These are phyloP conservation scores for Gastrolobium villosum DNA, from an alignment of 306 rosid species.

Conservation along the genomic window DNA sequence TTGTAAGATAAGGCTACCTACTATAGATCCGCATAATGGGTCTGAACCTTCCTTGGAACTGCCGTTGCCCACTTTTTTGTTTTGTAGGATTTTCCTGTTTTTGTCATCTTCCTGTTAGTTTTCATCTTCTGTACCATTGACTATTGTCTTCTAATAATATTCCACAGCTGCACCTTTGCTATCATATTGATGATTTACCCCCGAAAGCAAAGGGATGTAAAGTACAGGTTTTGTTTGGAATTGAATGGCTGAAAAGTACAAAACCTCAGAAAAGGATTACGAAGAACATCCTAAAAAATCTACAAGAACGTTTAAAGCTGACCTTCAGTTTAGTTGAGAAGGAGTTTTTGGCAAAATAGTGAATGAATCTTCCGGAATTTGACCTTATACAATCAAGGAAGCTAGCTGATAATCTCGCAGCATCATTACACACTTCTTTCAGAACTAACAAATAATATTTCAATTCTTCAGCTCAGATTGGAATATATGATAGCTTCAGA, in stretches of 20 bases:
- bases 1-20: too few species aligned
- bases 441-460: constrained; percentile 14
- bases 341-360: constrained; percentile 63
- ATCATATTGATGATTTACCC: constrained; percentile 78
- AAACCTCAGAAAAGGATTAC: constrained; percentile 81
- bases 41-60: too few species aligned
- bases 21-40: too few species aligned
- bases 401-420: constrained; percentile 34
- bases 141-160: constrained; percentile 42
- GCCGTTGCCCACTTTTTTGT: constrained; percentile 2
- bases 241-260: constrained; percentile 91
- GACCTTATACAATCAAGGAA: constrained; percentile 39
- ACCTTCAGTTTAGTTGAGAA: constrained; percentile 70
- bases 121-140: constrained; percentile 37
- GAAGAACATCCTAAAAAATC: constrained; percentile 76
- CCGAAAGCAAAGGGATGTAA: constrained; percentile 65
- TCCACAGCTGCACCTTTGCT: constrained; percentile 84
- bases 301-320: constrained; percentile 62
- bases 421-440: constrained; percentile 33
- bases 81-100: constrained; percentile 3
- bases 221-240: constrained; percentile 74
- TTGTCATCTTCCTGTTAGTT: constrained; percentile 4
- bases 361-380: constrained; percentile 39
- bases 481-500: constrained; percentile 31
- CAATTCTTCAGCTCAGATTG: constrained; percentile 31